These are phyloP conservation scores for Penicillium decumbens DNA, from an alignment of 2,329 filamentous ascomycete species.

Conservation along the genomic window DNA sequence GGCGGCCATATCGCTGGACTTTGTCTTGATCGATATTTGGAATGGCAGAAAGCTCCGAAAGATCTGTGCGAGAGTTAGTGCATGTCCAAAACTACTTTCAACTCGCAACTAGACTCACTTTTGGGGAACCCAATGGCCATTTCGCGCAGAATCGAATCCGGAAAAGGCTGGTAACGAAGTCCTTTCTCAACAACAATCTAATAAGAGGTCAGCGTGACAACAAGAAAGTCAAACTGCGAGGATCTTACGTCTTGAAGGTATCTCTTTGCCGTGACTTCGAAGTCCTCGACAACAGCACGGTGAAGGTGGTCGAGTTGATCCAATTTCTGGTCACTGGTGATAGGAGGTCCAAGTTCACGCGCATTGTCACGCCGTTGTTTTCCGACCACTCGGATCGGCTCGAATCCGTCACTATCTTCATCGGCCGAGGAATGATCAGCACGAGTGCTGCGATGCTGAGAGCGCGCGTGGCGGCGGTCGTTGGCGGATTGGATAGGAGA, in stretches of 20 bases:
- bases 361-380: conserved; percentile 25
- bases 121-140: conserved; percentile 48
- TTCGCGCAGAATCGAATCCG: conserved; percentile 45
- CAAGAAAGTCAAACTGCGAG: background rate
- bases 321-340: conserved; percentile 43
- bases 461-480: conserved; percentile 32
- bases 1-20: conserved; percentile 41
- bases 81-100: conserved; percentile 2
- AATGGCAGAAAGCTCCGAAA: conserved; percentile 38
- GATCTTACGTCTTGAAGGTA: conserved; percentile 39
- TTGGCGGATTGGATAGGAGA: conserved; percentile 55
- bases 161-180: conserved; percentile 46
- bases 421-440: conserved; percentile 31
- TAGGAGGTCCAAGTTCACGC: conserved; percentile 42
- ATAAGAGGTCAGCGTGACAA: conserved; percentile 5
- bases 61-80: conserved; percentile 25
- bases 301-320: conserved; percentile 42
- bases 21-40: conserved; percentile 44
- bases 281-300: conserved; percentile 46
- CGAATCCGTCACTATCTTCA: conserved; percentile 44
- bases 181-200: conserved; percentile 43
- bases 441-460: conserved; percentile 20
- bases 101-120: conserved; percentile 25
- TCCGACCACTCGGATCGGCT: conserved; percentile 37
- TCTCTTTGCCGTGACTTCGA: conserved; percentile 44